phyloP scores from a whole-genome alignment of 1,284 basidiomycete genomes.

The Cutaneotrichosporon cyanovorans region DNA sequence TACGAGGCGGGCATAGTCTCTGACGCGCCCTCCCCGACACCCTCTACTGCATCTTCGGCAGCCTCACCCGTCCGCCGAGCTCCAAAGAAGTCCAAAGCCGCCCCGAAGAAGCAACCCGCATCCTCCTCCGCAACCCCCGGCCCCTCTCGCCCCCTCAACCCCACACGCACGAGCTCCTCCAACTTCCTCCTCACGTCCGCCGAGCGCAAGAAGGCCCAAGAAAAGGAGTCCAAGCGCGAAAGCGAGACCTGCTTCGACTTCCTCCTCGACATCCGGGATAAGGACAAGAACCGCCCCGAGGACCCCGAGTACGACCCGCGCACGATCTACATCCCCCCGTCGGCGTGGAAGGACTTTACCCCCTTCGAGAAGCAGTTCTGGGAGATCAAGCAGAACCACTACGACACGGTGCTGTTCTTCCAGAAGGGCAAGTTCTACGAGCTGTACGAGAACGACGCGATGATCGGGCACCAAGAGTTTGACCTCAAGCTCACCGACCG shows the following conservation, averaged over 20 bases:
- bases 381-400: conserved; percentile 96
- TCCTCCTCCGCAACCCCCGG: neutral
- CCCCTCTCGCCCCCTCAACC: conserved; percentile 1
- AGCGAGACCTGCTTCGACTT: conserved; percentile 77
- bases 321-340: conserved; percentile 73
- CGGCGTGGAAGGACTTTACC: conserved; percentile 76
- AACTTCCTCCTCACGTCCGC: conserved; percentile 70
- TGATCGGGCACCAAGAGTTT: conserved; percentile 79
- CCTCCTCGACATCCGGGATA: conserved; percentile 56
- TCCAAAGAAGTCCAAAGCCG: conserved; percentile 9
- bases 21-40: conserved; percentile 23
- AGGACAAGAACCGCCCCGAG: conserved; percentile 68
- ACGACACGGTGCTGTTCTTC: conserved; percentile 92
- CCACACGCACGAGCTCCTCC: conserved; percentile 10
- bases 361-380: conserved; percentile 91
- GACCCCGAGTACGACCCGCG: conserved; percentile 86
- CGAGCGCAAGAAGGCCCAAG: conserved; percentile 65
- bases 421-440: conserved; percentile 61
- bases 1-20: conserved; percentile 27
- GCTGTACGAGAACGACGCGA: conserved; percentile 92
- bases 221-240: conserved; percentile 73
- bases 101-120: conserved; percentile 14
- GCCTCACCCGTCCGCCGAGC: conserved; percentile 14
- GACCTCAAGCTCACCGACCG: conserved; percentile 64
- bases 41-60: conserved; percentile 29